Base-by-base conservation (phyloP, 495 filamentous ascomycete species). In the Annulohypoxylon maeteangense region DNA sequence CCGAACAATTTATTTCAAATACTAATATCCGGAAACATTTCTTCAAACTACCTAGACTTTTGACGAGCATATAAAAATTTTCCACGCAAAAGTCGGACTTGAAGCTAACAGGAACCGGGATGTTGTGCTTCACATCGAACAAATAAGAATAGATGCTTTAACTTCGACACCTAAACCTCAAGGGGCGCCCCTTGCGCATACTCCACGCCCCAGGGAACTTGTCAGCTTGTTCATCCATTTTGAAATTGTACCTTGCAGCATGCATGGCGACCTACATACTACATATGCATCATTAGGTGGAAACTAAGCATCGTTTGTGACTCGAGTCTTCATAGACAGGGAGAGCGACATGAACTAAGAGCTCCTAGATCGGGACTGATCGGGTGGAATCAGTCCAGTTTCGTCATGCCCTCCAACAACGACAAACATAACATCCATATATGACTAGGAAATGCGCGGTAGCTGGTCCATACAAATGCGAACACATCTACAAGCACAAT, bases 231-330 rank as follows among this genome's bases (percentile, higher is more conserved):
- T 56, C 22, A 64, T 40, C 42, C 42, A 48, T 23, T 62, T 62
- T 40, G 44, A 61, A 50, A 61, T 58, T 61, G 70, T 73, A 69
- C 70, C 70, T 68, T 73, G 65, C 70, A 73, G 70, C 57, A 56
- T 62, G 65, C 70, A 73, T 73, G 66, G 50, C 70, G 48, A 69
- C 70, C 48, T 65, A 68, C 54, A 62, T 65, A 61, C 23, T 60
- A 67, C 54, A 62, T 65, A 65, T 65, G 60, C 65, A 47, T 64
- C 54, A 11, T 65, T 34, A 27, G 58, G 50, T 54, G 51, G n/a
- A 58, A 63, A 67, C 32, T 31, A 51, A 40, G 36, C 12, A 14
- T 56, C 47, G 29, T 68, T 14, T 25, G 32, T 18, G 16, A 45
- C 20, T 53, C 45, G 27, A 40, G 38, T n/a, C 45, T 44, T 4